Evolutionary conservation across 2,329 filamentous ascomycete genomes (phyloP).

Genomic region (Aspergillus sp.): DNA sequence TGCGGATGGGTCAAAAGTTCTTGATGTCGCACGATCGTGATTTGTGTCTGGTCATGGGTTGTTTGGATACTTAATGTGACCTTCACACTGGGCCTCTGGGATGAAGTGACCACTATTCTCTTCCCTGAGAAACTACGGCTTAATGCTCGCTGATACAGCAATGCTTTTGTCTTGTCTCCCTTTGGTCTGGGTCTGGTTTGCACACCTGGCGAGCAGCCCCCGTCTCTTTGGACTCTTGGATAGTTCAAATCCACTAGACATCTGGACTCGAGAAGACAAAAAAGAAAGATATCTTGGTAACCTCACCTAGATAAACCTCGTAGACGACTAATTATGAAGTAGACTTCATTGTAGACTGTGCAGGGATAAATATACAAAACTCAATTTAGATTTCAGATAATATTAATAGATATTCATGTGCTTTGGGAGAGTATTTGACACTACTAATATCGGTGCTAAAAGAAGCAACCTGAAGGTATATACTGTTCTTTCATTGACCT

Average conservation of each 20-base stretch:
- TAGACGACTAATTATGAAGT: background rate
- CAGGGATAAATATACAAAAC: background rate
- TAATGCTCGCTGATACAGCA: slow-evolving; percentile 6
- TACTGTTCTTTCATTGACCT: background rate
- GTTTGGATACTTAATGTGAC: slow-evolving; percentile 2
- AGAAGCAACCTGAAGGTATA: background rate
- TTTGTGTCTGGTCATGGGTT: slow-evolving; percentile 11
- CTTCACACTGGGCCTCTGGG: slow-evolving; percentile 1
- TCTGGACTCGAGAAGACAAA: slow-evolving; percentile 1
- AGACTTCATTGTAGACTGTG: background rate
- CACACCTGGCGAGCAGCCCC: background rate
- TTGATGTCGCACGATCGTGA: slow-evolving; percentile 16
- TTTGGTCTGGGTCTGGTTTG: background rate
- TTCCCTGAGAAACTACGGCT: slow-evolving; percentile 2
- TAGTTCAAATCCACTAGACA: slow-evolving; percentile 6
- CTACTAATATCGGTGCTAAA: background rate
- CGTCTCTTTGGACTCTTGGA: slow-evolving; percentile 2
- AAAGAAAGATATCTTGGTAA: slow-evolving; percentile 3
- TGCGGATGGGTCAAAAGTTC: slow-evolving; percentile 21
- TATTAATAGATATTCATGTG: background rate
- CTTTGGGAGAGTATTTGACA: background rate
- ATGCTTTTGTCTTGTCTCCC: background rate
- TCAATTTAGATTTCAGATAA: background rate
- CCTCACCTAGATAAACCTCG: background rate
- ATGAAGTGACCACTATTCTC: slow-evolving; percentile 1